Conservation (phyloP, 148 eudicot genomes). For the Chenopodium quinoa region DNA sequence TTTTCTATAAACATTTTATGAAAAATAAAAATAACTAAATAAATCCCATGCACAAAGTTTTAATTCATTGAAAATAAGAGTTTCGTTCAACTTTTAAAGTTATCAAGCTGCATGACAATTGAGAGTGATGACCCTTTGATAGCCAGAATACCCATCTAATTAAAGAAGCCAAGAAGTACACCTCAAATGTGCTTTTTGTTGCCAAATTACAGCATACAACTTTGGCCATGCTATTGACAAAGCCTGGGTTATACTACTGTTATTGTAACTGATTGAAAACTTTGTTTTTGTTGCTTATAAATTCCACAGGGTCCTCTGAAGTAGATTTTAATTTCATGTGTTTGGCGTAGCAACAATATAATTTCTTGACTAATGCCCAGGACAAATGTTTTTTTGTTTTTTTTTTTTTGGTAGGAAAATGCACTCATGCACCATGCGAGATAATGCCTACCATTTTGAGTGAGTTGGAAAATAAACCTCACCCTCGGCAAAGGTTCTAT, state of each 20-base stretch:
- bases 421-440: slow-evolving; percentile 35
- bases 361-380: not conserved
- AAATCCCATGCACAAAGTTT: too few relatives aligned
- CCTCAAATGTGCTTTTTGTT: too few relatives aligned
- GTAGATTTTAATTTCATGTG: not conserved
- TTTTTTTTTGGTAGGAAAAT: slow-evolving; percentile 32
- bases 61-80: too few relatives aligned
- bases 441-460: slow-evolving; percentile 19
- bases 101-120: too few relatives aligned
- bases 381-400: not conserved
- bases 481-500: slow-evolving; percentile 32
- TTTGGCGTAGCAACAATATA: not conserved
- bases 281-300: not conserved
- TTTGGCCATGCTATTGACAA: too few relatives aligned
- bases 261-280: not conserved
- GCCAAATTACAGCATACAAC: too few relatives aligned
- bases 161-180: too few relatives aligned
- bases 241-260: not conserved
- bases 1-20: too few relatives aligned
- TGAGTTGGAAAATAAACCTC: slow-evolving; percentile 34
- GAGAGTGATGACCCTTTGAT: not conserved
- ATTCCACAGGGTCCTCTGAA: not conserved
- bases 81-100: too few relatives aligned
- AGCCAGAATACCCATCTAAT: not conserved
- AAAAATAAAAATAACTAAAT: too few relatives aligned